These are phyloP conservation scores for Cryphonectria japonica DNA, from an alignment of 2,329 filamentous ascomycete genomes.

Conservation along the genomic window DNA sequence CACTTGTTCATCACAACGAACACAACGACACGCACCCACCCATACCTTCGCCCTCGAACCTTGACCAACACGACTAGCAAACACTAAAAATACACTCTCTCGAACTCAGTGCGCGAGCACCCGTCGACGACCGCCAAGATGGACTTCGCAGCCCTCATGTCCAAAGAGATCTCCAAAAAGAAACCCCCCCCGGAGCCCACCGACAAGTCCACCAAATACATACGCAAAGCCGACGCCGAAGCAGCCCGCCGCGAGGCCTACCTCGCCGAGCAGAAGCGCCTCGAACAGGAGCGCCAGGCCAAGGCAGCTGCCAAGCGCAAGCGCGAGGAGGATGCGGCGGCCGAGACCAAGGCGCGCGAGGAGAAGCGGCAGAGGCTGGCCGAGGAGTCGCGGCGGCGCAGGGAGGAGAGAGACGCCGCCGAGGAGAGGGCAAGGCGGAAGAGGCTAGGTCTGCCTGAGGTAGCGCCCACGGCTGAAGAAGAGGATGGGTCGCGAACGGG, in stretches of 20 bases:
- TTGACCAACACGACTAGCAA: background rate
- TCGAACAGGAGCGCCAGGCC: constrained; percentile 72
- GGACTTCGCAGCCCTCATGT: constrained; percentile 96
- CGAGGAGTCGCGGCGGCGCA: constrained; percentile 72
- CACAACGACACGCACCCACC: background rate
- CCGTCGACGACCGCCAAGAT: constrained; percentile 53
- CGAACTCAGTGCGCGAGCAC: background rate
- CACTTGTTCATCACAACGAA: background rate
- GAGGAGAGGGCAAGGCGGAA: constrained; percentile 75
- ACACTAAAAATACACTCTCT: background rate
- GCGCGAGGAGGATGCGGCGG: constrained; percentile 81
- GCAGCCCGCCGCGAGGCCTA: constrained; percentile 80
- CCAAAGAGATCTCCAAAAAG: constrained; percentile 85
- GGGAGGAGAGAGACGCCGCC: constrained; percentile 73
- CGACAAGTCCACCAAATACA: constrained; percentile 64
- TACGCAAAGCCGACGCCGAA: constrained; percentile 85
- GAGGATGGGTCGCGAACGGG: constrained; percentile 22
- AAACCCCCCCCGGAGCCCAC: constrained; percentile 49
- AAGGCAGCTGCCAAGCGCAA: constrained; percentile 81
- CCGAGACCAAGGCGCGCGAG: constrained; percentile 70
- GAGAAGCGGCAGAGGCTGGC: constrained; percentile 82
- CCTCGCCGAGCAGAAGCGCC: constrained; percentile 74
- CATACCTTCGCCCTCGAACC: background rate
- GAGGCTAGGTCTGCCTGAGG: constrained; percentile 78
- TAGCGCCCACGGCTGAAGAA: constrained; percentile 46